Evolutionary conservation across 2,329 filamentous ascomycete genomes (phyloP).

Genomic region (Coccinonectria pachysandricola): DNA sequence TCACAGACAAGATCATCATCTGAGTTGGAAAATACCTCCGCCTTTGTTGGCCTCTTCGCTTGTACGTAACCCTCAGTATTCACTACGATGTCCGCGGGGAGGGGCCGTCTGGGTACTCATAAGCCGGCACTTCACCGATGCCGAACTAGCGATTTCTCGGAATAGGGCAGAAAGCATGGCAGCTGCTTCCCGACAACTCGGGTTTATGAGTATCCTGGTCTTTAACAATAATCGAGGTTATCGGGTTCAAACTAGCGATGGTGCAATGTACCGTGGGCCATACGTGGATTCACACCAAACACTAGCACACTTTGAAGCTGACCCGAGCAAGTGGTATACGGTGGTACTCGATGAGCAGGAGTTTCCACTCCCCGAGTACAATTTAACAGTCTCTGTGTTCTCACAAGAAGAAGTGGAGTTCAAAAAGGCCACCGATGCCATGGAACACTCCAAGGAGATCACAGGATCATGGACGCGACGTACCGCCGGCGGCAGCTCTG

Average conservation of each 20-base stretch:
- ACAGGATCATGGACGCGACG: slow-evolving; percentile 63
- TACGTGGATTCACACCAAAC: slow-evolving; percentile 93
- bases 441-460: slow-evolving; percentile 47
- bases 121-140: slow-evolving; percentile 72
- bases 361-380: slow-evolving; percentile 61
- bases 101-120: slow-evolving; percentile 75
- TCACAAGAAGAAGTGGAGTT: slow-evolving; percentile 55
- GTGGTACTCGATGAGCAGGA: slow-evolving; percentile 71
- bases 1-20: slow-evolving; percentile 79
- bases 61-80: slow-evolving; percentile 61
- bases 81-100: slow-evolving; percentile 46
- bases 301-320: slow-evolving; percentile 54
- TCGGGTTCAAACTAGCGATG: slow-evolving; percentile 64
- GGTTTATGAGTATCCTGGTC: slow-evolving; percentile 80
- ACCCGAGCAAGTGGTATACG: slow-evolving; percentile 35
- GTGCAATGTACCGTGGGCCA: slow-evolving; percentile 62
- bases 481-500: slow-evolving; percentile 76
- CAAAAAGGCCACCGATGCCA: slow-evolving; percentile 48
- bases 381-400: slow-evolving; percentile 82
- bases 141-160: slow-evolving; percentile 47
- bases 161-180: slow-evolving; percentile 31
- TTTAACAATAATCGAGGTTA: slow-evolving; percentile 63
- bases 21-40: slow-evolving; percentile 62
- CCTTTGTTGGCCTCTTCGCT: slow-evolving; percentile 43
- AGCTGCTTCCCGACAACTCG: slow-evolving; percentile 44